phyloP scores from a whole-genome alignment of 140 eudicot species.

The Cichorium intybus region DNA sequence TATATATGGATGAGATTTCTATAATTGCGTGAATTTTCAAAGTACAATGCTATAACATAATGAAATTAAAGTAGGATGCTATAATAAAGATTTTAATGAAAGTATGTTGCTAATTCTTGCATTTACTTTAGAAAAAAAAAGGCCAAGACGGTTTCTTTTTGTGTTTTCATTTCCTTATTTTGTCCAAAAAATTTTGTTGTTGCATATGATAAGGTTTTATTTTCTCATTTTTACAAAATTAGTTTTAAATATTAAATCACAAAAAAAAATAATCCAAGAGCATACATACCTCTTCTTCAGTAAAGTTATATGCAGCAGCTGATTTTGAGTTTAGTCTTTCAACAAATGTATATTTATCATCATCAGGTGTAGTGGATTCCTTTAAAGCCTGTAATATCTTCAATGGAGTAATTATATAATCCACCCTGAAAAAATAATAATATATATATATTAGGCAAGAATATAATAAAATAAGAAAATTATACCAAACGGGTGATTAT shows the following conservation, averaged over 20 bases:
- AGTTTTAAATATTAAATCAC: not conserved
- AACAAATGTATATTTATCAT: slow-evolving; percentile 76
- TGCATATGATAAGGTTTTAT: not conserved
- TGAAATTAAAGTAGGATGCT: no score
- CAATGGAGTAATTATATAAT: slow-evolving; percentile 89
- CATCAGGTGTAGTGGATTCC: slow-evolving; percentile 86
- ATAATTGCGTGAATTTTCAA: no score
- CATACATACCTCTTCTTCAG: slow-evolving; percentile 73
- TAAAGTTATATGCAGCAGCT: slow-evolving; percentile 80
- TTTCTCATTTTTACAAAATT: not conserved
- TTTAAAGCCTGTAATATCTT: slow-evolving; percentile 93
- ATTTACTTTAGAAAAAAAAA: no score
- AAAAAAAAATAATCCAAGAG: slow-evolving; percentile 1
- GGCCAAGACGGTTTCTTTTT: no score
- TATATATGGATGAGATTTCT: no score
- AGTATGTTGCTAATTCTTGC: no score
- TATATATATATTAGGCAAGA: not conserved
- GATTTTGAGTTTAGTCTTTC: slow-evolving; percentile 73
- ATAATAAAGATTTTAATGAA: no score
- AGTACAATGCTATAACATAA: no score
- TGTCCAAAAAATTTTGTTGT: no score
- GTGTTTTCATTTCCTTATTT: no score
- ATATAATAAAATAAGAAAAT: not conserved
- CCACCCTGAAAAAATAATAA: slow-evolving; percentile 61
- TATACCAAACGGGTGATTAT: not conserved